Evolutionary conservation across 345 rosid species (phyloP), one percentile per base, ranked within the genome.

Genomic region (Euphorbia peplus): DNA sequence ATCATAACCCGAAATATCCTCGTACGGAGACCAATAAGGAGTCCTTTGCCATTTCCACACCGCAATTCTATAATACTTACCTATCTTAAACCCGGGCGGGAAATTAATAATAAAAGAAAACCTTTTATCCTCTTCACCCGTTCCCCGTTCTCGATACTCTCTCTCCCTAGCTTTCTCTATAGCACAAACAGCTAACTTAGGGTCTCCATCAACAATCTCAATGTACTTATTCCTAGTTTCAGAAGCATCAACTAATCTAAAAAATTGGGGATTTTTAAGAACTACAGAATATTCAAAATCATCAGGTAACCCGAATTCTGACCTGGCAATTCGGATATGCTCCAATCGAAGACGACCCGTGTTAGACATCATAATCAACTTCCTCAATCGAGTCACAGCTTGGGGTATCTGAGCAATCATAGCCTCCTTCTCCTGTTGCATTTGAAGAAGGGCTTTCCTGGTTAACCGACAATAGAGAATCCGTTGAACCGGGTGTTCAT

Each of bases 41-140:
- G 83, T 60, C 62, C 99, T 78, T 70, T 90, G 99, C 99, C 98
- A 91, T 77, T 91, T 91, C 98, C 99, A 95, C 25, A 95, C 88
- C 0, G 98, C 99, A 52, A 91, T 88, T 58, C 90, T 75, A 53
- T 86, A 95, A 66, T 90, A 91, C 83, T 95, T 95, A 0, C 96
- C 86, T 5, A 91, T 86, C 88, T 92, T 91, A 83, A 95, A 95
- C 6, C 98, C 97, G 0, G 99, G 97, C 2, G 98, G 97, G 56
- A 90, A 91, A 66, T 91, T 87, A 71, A 95, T 83, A 2, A 90
- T 21, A 75, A 95, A 95, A 0, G 95, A 86, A 73, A 95, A 95
- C 71, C 99, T 77, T 64, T 83, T 67, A 76, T 91, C 95, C 74
- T 90, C 98, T n/a, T 90, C 97, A 59, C 82, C 88, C 25, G 77